Percentiles rank a stretch among this genome's conserved stretches.
These are phyloP conservation scores for Acacia concinna DNA, from an alignment of 331 rosid genomes.

Conservation along the genomic window DNA sequence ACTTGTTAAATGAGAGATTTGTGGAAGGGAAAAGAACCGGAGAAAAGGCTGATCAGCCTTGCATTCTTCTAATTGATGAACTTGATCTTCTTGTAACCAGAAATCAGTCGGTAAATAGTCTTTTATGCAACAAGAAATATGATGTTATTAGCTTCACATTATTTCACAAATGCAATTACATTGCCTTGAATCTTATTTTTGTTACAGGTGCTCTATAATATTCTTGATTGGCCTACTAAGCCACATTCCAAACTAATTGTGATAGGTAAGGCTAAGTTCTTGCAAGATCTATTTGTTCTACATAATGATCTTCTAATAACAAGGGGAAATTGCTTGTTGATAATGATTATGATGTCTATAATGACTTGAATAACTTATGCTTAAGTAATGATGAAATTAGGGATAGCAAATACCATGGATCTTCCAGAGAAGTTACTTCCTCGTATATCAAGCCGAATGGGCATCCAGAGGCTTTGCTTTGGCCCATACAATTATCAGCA, in stretches of 20 bases:
- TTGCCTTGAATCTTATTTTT: conserved; percentile 4
- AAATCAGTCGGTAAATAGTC: conserved; percentile 79
- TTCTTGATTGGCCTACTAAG: conserved; percentile 98
- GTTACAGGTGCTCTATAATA: conserved; percentile 79
- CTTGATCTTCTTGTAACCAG: conserved; percentile 97
- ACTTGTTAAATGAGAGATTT: conserved; percentile 75
- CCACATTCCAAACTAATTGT: conserved; percentile 88
- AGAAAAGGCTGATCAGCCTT: conserved; percentile 75
- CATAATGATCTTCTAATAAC: conserved; percentile 17
- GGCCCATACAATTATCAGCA: conserved; percentile 92
- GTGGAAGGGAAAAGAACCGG: conserved; percentile 64
- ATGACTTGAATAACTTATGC: conserved; percentile 24
- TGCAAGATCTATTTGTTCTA: neutral
- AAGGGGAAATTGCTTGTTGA: conserved; percentile 7
- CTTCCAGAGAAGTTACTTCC: conserved; percentile 99
- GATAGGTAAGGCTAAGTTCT: conserved; percentile 55
- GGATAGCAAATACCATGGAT: conserved; percentile 98
- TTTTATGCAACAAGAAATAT: conserved; percentile 32
- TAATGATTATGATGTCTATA: conserved; percentile 21
- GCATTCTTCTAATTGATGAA: conserved; percentile 94
- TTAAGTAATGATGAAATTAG: conserved; percentile 46
- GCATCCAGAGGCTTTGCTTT: conserved; percentile 93
- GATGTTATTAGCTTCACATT: neutral
- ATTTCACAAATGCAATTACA: conserved; percentile 17
- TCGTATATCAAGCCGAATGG: conserved; percentile 98